Percentiles rank a stretch among this genome's conserved stretches.
Evolutionary conservation across 2,329 filamentous ascomycete genomes (phyloP).

Genomic region (Ascochyta lentis): DNA sequence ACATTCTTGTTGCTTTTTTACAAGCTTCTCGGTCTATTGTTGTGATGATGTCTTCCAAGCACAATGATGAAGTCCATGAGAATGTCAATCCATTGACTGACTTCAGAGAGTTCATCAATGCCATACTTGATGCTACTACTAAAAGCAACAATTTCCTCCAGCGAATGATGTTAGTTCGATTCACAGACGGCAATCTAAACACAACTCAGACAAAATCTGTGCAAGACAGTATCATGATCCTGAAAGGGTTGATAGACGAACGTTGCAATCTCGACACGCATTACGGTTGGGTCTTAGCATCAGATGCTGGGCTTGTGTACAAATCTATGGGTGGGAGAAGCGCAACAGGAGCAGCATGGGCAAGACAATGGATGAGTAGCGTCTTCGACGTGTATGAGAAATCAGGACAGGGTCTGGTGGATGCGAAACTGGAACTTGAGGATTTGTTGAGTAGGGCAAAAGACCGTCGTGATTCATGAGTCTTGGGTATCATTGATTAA

Average conservation of each 20-base stretch:
- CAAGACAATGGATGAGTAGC: background rate
- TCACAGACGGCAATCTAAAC: fast-evolving
- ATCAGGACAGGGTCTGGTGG: background rate
- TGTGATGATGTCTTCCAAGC: background rate
- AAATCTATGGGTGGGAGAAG: background rate
- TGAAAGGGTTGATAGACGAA: background rate
- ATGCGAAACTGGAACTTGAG: background rate
- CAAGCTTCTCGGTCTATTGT: too few relatives aligned
- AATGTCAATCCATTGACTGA: background rate
- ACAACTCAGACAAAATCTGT: background rate
- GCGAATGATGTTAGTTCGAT: background rate
- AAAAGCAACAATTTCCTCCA: background rate
- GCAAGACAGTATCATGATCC: background rate
- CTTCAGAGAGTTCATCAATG: conserved; percentile 5
- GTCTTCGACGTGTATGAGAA: conserved; percentile 1
- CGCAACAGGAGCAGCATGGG: background rate
- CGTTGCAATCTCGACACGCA: conserved; percentile 6
- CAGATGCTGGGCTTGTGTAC: background rate
- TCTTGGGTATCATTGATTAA: background rate
- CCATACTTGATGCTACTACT: background rate
- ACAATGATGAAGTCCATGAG: background rate
- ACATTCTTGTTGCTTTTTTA: background rate
- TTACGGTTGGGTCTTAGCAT: conserved; percentile 9
- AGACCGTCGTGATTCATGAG: background rate
- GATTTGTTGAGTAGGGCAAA: background rate